A percentile compares a stretch with the other conserved stretches of the same genome.
Conservation (phyloP, 495 filamentous ascomycete genomes). For the Aspergillus homomorphus region DNA sequence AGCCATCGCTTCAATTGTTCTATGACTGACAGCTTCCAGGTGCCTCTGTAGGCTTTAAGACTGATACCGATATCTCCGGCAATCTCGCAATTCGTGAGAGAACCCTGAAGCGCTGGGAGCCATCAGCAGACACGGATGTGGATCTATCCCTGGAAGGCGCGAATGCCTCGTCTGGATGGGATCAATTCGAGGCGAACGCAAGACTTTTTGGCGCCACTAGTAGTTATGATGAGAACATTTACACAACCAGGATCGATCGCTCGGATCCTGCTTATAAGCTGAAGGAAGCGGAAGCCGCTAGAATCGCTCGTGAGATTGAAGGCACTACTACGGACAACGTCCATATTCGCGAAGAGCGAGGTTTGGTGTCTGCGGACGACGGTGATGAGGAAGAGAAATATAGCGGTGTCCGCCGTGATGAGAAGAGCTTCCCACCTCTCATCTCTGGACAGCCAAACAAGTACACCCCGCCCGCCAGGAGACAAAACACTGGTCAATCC, state of each 20-base stretch:
- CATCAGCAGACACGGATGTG: constrained; percentile 54
- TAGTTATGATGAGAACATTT: constrained; percentile 89
- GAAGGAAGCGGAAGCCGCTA: constrained; percentile 71
- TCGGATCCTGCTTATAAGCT: constrained; percentile 75
- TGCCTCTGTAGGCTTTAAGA: constrained; percentile 64
- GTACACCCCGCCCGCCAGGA: constrained; percentile 85
- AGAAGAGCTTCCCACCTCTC: constrained; percentile 64
- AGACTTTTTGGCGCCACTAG: constrained; percentile 80
- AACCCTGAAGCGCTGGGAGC: constrained; percentile 79
- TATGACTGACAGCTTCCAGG: constrained; percentile 30
- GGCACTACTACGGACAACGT: constrained; percentile 61
- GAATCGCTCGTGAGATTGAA: constrained; percentile 89
- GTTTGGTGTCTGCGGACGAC: constrained; percentile 62
- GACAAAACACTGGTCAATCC: constrained; percentile 67
- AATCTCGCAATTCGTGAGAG: constrained; percentile 66
- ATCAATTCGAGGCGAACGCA: constrained; percentile 92
- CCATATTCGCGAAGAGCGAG: constrained; percentile 86
- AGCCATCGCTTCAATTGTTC: constrained; percentile 1
- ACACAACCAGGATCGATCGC: constrained; percentile 87
- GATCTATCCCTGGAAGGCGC: constrained; percentile 68
- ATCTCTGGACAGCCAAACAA: constrained; percentile 63
- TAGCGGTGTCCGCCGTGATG: constrained; percentile 81
- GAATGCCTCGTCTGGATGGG: constrained; percentile 59
- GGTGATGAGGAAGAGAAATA: constrained; percentile 93
- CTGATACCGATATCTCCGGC: constrained; percentile 84